Percentiles rank a stretch among this genome's conserved stretches.
These are phyloP conservation scores for Termitomyces sp. DNA, from an alignment of 768 basidiomycete species.

Conservation along the genomic window DNA sequence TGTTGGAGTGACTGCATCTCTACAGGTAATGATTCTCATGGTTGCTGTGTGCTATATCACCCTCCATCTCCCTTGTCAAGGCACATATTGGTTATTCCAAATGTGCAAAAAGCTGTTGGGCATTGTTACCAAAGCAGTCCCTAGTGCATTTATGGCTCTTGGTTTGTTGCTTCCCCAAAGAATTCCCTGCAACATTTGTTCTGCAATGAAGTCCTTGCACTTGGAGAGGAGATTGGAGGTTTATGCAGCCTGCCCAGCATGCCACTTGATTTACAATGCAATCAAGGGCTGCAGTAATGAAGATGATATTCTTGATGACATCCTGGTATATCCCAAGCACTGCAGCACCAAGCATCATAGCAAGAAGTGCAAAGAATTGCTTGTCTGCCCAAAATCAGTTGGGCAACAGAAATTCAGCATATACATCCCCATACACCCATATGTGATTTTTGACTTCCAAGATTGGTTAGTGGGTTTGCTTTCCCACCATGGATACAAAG, in stretches of 20 bases:
- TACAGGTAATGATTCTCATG: conserved; percentile 10
- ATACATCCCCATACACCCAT: conserved; percentile 16
- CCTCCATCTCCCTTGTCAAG: conserved; percentile 5
- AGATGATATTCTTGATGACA: background rate
- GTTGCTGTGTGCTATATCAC: conserved; percentile 6
- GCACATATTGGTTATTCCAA: conserved; percentile 11
- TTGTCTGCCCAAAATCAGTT: background rate
- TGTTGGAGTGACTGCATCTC: no score
- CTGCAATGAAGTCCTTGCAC: conserved; percentile 5
- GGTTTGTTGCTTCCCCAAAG: background rate
- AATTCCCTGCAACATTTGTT: conserved; percentile 9
- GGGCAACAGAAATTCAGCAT: background rate
- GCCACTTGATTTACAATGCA: conserved; percentile 12
- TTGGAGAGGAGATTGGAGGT: conserved; percentile 13
- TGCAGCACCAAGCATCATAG: conserved; percentile 11
- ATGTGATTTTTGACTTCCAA: conserved; percentile 18
- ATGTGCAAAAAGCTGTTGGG: conserved; percentile 7
- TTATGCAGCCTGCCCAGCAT: conserved; percentile 15
- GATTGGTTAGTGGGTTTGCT: conserved; percentile 22
- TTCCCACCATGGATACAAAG: conserved; percentile 16
- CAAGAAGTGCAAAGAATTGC: conserved; percentile 1
- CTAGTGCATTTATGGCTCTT: background rate
- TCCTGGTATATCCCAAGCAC: conserved; percentile 1
- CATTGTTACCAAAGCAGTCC: background rate
- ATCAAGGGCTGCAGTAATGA: background rate